Conservation (phyloP, 1,139 yeast species). For the Suhomyces atakaporum region DNA sequence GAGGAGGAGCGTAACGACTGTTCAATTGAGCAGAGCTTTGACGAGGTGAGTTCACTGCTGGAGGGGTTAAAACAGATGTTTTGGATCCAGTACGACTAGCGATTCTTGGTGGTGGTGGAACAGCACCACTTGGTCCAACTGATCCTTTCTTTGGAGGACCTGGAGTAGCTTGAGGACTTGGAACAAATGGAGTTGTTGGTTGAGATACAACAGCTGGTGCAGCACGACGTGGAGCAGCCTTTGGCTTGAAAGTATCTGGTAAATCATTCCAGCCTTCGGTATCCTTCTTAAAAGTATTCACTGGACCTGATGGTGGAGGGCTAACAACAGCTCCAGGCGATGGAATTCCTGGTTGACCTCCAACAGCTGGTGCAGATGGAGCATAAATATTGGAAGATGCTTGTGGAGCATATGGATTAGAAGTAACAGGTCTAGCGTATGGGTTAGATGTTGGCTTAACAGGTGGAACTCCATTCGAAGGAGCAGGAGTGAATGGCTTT, state of each 20-base stretch:
- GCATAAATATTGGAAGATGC: slow-evolving; percentile 9
- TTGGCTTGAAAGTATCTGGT: slow-evolving; percentile 64
- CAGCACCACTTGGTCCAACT: slow-evolving; percentile 18
- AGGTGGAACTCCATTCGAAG: slow-evolving; percentile 10
- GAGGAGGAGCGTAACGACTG: slow-evolving; percentile 47
- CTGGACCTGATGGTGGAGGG: slow-evolving; percentile 35
- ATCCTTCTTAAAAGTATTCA: slow-evolving; percentile 51
- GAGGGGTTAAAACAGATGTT: slow-evolving; percentile 19
- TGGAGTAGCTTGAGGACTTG: slow-evolving; percentile 19
- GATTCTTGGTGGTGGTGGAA: slow-evolving; percentile 40
- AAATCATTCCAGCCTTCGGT: slow-evolving; percentile 95
- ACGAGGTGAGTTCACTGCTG: slow-evolving; percentile 19
- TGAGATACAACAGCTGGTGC: slow-evolving; percentile 38
- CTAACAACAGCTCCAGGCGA: slow-evolving; percentile 22
- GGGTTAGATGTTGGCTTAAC: slow-evolving; percentile 24
- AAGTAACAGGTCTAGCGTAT: slow-evolving; percentile 22
- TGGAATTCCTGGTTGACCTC: slow-evolving; percentile 23
- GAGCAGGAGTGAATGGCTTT: slow-evolving; percentile 3
- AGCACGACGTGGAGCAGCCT: slow-evolving; percentile 53
- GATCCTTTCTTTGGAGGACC: slow-evolving; percentile 20
- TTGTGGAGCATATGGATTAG: slow-evolving; percentile 35
- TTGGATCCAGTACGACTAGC: slow-evolving; percentile 32
- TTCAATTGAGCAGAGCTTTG: slow-evolving; percentile 22
- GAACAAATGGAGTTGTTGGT: slow-evolving; percentile 14
- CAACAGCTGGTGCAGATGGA: slow-evolving; percentile 6